Evolutionary conservation across 495 filamentous ascomycete genomes (phyloP), one percentile per base, ranked within the genome.

Genomic region (Extremus antarcticus): DNA sequence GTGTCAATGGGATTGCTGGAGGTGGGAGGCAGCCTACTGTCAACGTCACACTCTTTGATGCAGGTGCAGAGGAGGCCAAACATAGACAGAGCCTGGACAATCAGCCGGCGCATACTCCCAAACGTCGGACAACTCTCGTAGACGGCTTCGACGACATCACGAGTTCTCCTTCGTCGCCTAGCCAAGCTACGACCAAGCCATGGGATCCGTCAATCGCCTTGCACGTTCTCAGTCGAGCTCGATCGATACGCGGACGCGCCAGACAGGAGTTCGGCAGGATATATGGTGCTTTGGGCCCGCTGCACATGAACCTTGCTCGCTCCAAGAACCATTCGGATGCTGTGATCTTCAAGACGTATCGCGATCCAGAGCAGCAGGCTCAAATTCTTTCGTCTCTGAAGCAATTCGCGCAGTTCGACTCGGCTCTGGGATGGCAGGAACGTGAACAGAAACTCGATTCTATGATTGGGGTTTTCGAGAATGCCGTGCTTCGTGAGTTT

Each of bases 231-330:
- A 76, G 78, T 51, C 77, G 74, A 35, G 81, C 81, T 3, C 81
- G 75, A 56, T 95, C 89, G n/a, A 76, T 92, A 40, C 76, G 94
- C 15, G 92, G 94, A 13, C 76, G 84, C 66, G 92, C 92, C 19
- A 77, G 90, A 51, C 82, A 90, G 63, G 89, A 97, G 69, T 97
- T 89, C 67, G 92, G 85, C 21, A 90, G 84, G 66, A 78, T 96
- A 25, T 94, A 97, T 70, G 84, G 82, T 17, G 88, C 88, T 11
- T 72, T 97, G 57, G 86, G 83, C 40, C 90, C 88, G 10, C 88
- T 94, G 61, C 97, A 97, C 70, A 76, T 83, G 47, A 88, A 96
- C 63, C 82, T 96, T 43, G 81, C 74, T 2, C 73, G 71, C 53
- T 82, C 83, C 16, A 82, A 78, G 60, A 83, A 78, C 19, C 89